These are phyloP conservation scores for Simplicillium sp. DNA, from an alignment of 2,329 filamentous ascomycete genomes.

Conservation along the genomic window DNA sequence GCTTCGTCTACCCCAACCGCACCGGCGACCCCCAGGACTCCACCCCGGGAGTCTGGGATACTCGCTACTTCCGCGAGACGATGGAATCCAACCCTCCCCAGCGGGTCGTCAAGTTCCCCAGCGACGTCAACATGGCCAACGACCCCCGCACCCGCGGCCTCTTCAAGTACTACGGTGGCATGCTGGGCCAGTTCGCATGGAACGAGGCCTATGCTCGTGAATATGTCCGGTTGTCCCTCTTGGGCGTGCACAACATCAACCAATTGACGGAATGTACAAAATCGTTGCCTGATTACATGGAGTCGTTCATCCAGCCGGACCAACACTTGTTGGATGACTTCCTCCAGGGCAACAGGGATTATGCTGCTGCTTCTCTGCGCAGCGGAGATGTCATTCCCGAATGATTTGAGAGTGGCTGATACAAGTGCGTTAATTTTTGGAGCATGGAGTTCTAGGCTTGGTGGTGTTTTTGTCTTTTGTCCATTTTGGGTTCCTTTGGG, in stretches of 20 bases:
- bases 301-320: slow-evolving; percentile 13
- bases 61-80: slow-evolving; percentile 33
- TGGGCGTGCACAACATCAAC: slow-evolving; percentile 46
- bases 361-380: neutral
- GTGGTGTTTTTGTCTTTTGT: too few species aligned
- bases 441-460: too few species aligned
- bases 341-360: neutral
- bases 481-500: too few species aligned
- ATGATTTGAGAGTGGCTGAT: too few species aligned
- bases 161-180: neutral
- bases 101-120: slow-evolving; percentile 27
- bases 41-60: slow-evolving; percentile 42
- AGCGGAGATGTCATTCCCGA: neutral
- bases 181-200: slow-evolving; percentile 24
- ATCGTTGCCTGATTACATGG: slow-evolving; percentile 24
- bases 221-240: slow-evolving; percentile 40
- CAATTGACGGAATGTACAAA: slow-evolving; percentile 41
- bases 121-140: slow-evolving; percentile 26
- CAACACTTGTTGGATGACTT: slow-evolving; percentile 9
- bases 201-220: slow-evolving; percentile 37
- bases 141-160: slow-evolving; percentile 19
- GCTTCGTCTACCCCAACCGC: slow-evolving; percentile 26
- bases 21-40: slow-evolving; percentile 36
- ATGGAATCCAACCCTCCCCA: slow-evolving; percentile 16
- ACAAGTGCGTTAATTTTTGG: too few species aligned